Evolutionary conservation across 768 basidiomycete genomes (phyloP).

Genomic region (Udeniomyces megalosporus): DNA sequence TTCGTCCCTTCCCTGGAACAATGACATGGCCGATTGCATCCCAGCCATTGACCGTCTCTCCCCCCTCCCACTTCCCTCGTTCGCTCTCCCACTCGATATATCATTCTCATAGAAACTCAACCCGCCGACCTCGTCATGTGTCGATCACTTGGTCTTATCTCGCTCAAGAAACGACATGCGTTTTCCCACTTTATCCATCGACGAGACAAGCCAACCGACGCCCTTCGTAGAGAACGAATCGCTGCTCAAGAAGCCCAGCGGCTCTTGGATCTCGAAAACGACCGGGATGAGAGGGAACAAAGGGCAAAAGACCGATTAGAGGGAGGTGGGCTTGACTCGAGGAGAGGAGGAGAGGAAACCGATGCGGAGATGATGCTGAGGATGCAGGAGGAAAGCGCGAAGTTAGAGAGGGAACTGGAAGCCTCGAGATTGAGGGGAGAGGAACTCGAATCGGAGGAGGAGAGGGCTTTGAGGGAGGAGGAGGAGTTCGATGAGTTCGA

Average conservation of each 20-base stretch:
- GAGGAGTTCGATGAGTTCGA: not conserved
- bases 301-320: too few species aligned
- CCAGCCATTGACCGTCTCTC: not conserved
- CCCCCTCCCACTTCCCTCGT: not conserved
- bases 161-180: not conserved
- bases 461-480: not conserved
- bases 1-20: not conserved
- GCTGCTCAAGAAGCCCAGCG: not conserved
- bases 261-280: not conserved
- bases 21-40: not conserved
- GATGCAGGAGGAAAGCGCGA: not conserved
- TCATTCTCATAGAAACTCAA: not conserved
- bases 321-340: too few species aligned
- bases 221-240: not conserved
- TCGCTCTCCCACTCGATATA: too few species aligned
- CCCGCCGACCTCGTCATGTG: constrained; percentile 2
- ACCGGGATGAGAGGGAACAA: not conserved
- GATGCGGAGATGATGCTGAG: not conserved
- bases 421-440: not conserved
- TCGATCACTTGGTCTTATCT: constrained; percentile 2
- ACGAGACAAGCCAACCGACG: not conserved
- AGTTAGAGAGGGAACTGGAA: too few species aligned
- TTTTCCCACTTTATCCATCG: not conserved
- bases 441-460: not conserved
- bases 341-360: not conserved